Conservation (phyloP, 805 yeast species). For the Yarrowia osloensis region DNA sequence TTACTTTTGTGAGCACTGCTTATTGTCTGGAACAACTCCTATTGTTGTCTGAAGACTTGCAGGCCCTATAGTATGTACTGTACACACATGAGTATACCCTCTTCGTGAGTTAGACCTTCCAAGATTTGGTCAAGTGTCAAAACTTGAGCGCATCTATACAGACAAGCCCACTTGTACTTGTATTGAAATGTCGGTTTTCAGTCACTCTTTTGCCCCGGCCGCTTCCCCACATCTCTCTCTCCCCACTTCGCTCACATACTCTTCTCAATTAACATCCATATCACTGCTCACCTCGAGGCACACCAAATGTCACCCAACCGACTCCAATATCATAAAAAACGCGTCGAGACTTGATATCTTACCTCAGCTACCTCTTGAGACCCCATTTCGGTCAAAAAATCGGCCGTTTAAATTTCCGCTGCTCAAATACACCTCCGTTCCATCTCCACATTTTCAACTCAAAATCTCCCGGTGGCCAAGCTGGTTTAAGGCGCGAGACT, state of each 20-base stretch:
- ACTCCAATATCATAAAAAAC: neutral
- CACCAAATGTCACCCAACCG: neutral
- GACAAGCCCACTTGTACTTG: too few species aligned
- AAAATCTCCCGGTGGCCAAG: constrained; percentile 31
- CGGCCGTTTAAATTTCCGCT: neutral
- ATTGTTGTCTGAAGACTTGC: too few species aligned
- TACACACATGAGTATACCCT: too few species aligned
- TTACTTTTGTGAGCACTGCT: too few species aligned
- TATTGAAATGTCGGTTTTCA: neutral
- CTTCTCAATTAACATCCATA: neutral
- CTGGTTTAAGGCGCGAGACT: constrained; percentile 32
- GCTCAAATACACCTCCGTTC: neutral
- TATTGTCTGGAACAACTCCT: too few species aligned
- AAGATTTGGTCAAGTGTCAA: too few species aligned
- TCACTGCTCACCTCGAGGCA: neutral
- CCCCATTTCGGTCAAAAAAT: neutral
- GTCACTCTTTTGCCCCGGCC: neutral
- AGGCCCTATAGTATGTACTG: too few species aligned
- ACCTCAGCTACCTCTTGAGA: neutral
- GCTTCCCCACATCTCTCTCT: neutral
- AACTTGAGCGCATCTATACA: too few species aligned
- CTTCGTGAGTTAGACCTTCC: too few species aligned
- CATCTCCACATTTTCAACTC: neutral
- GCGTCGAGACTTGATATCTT: neutral
- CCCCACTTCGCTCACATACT: neutral